Percentiles rank a stretch among this genome's conserved stretches.
These are phyloP conservation scores for Peronospora tabacina DNA, from an alignment of 352 stramenopile species.

Conservation along the genomic window DNA sequence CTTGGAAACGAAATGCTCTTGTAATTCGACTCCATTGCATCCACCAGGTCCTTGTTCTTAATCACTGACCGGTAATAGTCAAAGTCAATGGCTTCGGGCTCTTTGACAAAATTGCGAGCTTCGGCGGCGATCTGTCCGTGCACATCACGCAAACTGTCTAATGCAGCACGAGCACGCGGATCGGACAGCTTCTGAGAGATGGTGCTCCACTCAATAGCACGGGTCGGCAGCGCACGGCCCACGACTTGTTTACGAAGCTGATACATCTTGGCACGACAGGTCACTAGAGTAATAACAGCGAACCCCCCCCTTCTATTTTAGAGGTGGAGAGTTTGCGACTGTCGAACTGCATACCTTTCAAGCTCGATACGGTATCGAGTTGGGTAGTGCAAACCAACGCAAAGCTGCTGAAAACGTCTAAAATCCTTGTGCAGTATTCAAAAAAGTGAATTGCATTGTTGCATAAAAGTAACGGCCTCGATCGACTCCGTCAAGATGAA, in stretches of 20 bases:
- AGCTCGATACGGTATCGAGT: not conserved
- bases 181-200: constrained; percentile 74
- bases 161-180: constrained; percentile 59
- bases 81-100: constrained; percentile 81
- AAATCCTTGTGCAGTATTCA: no score
- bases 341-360: constrained; percentile 12
- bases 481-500: constrained; percentile 11
- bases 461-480: not conserved
- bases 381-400: not conserved
- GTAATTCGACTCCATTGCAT: constrained; percentile 82
- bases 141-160: constrained; percentile 70
- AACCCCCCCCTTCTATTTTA: constrained; percentile 20
- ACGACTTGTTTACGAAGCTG: constrained; percentile 75
- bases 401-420: constrained; percentile 1
- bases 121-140: constrained; percentile 74
- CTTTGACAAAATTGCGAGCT: constrained; percentile 59
- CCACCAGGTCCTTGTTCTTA: constrained; percentile 86
- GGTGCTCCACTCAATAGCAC: constrained; percentile 56
- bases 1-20: constrained; percentile 77
- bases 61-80: constrained; percentile 80
- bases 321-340: constrained; percentile 24
- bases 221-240: constrained; percentile 44
- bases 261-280: constrained; percentile 37
- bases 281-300: constrained; percentile 18
- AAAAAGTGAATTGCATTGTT: not conserved